These are phyloP conservation scores for Claviceps humidiphila DNA, from an alignment of 2,329 filamentous ascomycete genomes.

Conservation along the genomic window DNA sequence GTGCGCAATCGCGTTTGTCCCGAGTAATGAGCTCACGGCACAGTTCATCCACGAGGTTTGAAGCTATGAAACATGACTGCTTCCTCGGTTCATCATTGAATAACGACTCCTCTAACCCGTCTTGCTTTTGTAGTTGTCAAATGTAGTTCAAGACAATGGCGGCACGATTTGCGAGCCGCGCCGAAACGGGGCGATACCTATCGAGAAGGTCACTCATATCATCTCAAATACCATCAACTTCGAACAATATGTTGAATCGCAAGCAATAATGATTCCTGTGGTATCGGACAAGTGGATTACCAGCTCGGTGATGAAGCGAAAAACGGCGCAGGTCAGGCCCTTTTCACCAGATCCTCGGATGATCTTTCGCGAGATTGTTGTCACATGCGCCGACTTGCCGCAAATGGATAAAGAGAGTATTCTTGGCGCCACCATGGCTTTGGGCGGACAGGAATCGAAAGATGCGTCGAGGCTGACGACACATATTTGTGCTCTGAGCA, in stretches of 20 bases:
- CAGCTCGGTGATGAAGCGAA: conserved; percentile 53
- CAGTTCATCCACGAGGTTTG: conserved; percentile 28
- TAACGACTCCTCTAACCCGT: conserved; percentile 1
- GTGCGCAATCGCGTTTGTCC: conserved; percentile 33
- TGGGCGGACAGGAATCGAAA: conserved; percentile 71
- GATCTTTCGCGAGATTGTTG: conserved; percentile 74
- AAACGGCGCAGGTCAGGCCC: conserved; percentile 64
- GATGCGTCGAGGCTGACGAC: conserved; percentile 64
- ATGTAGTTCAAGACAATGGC: conserved; percentile 34
- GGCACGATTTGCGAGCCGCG: conserved; percentile 33
- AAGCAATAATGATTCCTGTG: conserved; percentile 69
- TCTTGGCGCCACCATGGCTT: conserved; percentile 72
- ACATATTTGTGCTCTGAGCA: conserved; percentile 72
- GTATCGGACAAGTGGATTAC: conserved; percentile 73
- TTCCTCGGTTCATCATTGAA: not conserved
- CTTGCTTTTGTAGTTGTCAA: conserved; percentile 23
- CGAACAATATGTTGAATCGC: conserved; percentile 64
- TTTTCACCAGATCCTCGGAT: conserved; percentile 84
- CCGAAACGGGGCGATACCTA: conserved; percentile 33
- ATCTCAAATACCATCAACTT: conserved; percentile 75
- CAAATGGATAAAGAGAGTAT: conserved; percentile 83
- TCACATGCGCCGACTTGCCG: conserved; percentile 76
- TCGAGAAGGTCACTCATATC: conserved; percentile 40
- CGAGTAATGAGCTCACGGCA: conserved; percentile 25
- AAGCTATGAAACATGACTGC: not conserved